Evolutionary conservation across 2,329 filamentous ascomycete genomes (phyloP).

Genomic region (Ophiostoma himal-ulmi): DNA sequence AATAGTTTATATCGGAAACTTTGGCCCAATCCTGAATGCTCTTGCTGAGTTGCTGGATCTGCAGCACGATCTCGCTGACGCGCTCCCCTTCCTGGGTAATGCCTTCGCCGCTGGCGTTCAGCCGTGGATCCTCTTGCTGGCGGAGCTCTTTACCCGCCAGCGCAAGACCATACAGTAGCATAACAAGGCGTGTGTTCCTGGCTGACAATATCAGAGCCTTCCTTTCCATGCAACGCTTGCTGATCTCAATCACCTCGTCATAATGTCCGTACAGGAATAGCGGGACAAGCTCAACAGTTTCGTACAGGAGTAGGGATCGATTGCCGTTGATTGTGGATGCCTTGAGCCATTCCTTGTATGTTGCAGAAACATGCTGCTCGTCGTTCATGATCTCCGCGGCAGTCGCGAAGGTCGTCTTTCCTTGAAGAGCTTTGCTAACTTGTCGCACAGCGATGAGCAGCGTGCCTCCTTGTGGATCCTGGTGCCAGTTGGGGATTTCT

Average conservation of each 20-base stretch:
- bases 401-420: slow-evolving; percentile 56
- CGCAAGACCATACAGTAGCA: slow-evolving; percentile 57
- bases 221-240: slow-evolving; percentile 44
- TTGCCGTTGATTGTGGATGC: slow-evolving; percentile 52
- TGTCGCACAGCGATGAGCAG: slow-evolving; percentile 63
- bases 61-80: slow-evolving; percentile 44
- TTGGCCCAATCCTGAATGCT: slow-evolving; percentile 59
- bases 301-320: slow-evolving; percentile 61
- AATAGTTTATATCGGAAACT: slow-evolving; percentile 65
- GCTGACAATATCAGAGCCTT: slow-evolving; percentile 52
- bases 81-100: slow-evolving; percentile 26
- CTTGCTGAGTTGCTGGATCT: slow-evolving; percentile 51
- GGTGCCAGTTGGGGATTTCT: slow-evolving; percentile 66
- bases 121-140: slow-evolving; percentile 45
- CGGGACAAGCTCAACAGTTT: slow-evolving; percentile 58
- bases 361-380: slow-evolving; percentile 53
- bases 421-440: slow-evolving; percentile 63
- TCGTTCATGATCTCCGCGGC: slow-evolving; percentile 59
- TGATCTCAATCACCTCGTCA: slow-evolving; percentile 52
- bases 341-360: slow-evolving; percentile 55
- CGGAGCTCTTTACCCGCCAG: slow-evolving; percentile 48
- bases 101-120: slow-evolving; percentile 21
- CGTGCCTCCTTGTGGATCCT: slow-evolving; percentile 65
- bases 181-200: slow-evolving; percentile 50
- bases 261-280: slow-evolving; percentile 60